Evolutionary conservation across 805 yeast genomes (phyloP), one percentile per base, ranked within the genome.

Genomic region (Zygoascus tannicola): DNA sequence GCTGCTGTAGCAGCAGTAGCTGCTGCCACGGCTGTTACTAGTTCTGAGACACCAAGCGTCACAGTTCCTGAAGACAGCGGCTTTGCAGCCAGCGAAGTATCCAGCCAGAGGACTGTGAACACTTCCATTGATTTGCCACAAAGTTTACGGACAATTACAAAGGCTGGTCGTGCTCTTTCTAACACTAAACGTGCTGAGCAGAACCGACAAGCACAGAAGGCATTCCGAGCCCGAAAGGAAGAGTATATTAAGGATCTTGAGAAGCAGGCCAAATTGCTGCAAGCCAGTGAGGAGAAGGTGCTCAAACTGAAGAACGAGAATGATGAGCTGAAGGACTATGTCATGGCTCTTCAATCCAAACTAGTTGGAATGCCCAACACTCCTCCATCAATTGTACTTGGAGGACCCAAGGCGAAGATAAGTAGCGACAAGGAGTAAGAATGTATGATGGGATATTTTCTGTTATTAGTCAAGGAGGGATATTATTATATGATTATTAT

Each of bases 121-220:
- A 28, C 14, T 28, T 28, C 32, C 10, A 10, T 28, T 28, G 32
- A 28, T 28, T 14, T 28, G 32, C 32, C 32, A 10, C 32, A 28
- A 28, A 28, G 14, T 28, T n/a, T n/a, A n/a, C n/a, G n/a, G n/a
- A n/a, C n/a, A n/a, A n/a, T n/a, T n/a, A n/a, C n/a, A n/a, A n/a
- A n/a, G n/a, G n/a, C n/a, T n/a, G n/a, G n/a, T n/a, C n/a, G n/a
- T n/a, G n/a, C n/a, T n/a, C 35, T 39, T 4, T 71, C 79, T 19
- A 73, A 71, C 45, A 76, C 92, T 34, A 85, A 85, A 62, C 76
- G 97, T 50, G 96, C 96, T 1, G 87, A 81, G 5, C 97, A 88
- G 64, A 88, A 88, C 67, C 71, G 97, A 57, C 80, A 77, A 48
- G 96, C 97, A 3, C 97, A 88, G 65, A 76, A 85, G 53, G 95